These are phyloP conservation scores for Globisporangium mamillatum DNA, from an alignment of 352 stramenopile species.

Conservation along the genomic window DNA sequence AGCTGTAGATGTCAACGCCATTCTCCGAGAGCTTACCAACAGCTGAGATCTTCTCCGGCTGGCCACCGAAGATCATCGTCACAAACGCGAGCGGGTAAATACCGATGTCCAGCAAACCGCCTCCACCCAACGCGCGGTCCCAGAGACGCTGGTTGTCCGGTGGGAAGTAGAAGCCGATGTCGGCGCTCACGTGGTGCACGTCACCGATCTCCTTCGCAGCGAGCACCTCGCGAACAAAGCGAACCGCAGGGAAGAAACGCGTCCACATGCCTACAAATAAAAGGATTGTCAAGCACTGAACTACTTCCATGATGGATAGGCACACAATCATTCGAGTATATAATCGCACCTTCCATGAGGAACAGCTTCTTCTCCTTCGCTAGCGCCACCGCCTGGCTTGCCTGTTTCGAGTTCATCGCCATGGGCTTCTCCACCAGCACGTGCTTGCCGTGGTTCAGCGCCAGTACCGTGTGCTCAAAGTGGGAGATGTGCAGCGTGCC, in stretches of 20 bases:
- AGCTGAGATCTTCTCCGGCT: slow-evolving; percentile 42
- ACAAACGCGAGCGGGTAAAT: slow-evolving; percentile 80
- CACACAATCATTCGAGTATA: too few species aligned
- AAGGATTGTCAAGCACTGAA: too few species aligned
- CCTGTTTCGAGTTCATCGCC: slow-evolving; percentile 74
- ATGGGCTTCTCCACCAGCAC: slow-evolving; percentile 91
- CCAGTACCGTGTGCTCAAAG: slow-evolving; percentile 59
- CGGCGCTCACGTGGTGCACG: slow-evolving; percentile 52
- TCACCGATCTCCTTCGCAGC: slow-evolving; percentile 41
- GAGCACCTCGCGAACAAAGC: slow-evolving; percentile 40
- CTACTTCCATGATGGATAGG: too few species aligned
- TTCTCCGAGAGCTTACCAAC: slow-evolving; percentile 41
- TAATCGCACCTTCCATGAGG: slow-evolving; percentile 48
- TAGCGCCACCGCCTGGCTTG: slow-evolving; percentile 48
- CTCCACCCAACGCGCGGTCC: slow-evolving; percentile 58
- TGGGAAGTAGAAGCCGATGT: slow-evolving; percentile 55
- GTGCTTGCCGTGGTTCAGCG: slow-evolving; percentile 74
- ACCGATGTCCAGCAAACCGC: slow-evolving; percentile 68
- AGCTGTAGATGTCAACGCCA: slow-evolving; percentile 54
- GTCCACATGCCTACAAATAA: slow-evolving; percentile 85
- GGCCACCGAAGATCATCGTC: slow-evolving; percentile 55
- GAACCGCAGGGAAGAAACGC: slow-evolving; percentile 63
- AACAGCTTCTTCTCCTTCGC: slow-evolving; percentile 58
- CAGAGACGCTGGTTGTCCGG: slow-evolving; percentile 60
- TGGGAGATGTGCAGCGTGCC: too few species aligned